phyloP scores from a whole-genome alignment of 192 early-diverging fungal species.

The Coemansia nantahalensis region DNA sequence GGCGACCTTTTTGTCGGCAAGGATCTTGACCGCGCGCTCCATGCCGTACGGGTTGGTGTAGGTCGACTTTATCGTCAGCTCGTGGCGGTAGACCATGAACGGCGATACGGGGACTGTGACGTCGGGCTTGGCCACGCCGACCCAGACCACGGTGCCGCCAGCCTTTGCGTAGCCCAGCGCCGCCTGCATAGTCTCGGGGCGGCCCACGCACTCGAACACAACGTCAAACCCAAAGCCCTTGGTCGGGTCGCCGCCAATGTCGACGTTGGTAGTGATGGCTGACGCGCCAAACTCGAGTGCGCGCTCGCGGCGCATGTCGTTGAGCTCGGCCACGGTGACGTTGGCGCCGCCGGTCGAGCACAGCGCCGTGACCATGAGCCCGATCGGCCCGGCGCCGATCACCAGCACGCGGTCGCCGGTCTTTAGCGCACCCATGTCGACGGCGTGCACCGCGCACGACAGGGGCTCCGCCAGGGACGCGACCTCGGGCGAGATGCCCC shows the following conservation, averaged over 20 bases:
- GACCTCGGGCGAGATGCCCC: slow-evolving; percentile 35
- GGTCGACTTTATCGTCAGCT: slow-evolving; percentile 54
- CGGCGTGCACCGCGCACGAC: slow-evolving; percentile 55
- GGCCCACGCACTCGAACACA: slow-evolving; percentile 56
- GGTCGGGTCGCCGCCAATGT: slow-evolving; percentile 26
- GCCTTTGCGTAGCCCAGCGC: slow-evolving; percentile 45
- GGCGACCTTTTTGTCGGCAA: slow-evolving; percentile 32
- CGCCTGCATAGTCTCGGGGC: slow-evolving; percentile 38
- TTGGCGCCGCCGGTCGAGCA: slow-evolving; percentile 32
- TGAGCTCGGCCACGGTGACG: slow-evolving; percentile 50
- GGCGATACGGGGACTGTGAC: slow-evolving; percentile 43
- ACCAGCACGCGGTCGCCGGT: slow-evolving; percentile 47
- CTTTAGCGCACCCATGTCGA: slow-evolving; percentile 48
- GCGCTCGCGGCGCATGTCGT: slow-evolving; percentile 30
- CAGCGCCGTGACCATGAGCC: slow-evolving; percentile 54
- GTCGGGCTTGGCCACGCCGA: slow-evolving; percentile 53
- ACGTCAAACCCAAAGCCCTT: slow-evolving; percentile 51
- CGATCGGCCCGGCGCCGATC: slow-evolving; percentile 56
- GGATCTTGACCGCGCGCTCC: slow-evolving; percentile 53
- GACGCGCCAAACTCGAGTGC: slow-evolving; percentile 43
- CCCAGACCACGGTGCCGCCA: slow-evolving; percentile 54
- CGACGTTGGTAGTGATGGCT: slow-evolving; percentile 8
- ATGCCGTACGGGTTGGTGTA: slow-evolving; percentile 57
- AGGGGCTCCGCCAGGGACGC: slow-evolving; percentile 56
- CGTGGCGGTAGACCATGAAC: slow-evolving; percentile 54